A percentile compares a stretch with the other conserved stretches of the same genome.
phyloP scores from a whole-genome alignment of 2,329 filamentous ascomycete species.

The Metarhizium humberi region DNA sequence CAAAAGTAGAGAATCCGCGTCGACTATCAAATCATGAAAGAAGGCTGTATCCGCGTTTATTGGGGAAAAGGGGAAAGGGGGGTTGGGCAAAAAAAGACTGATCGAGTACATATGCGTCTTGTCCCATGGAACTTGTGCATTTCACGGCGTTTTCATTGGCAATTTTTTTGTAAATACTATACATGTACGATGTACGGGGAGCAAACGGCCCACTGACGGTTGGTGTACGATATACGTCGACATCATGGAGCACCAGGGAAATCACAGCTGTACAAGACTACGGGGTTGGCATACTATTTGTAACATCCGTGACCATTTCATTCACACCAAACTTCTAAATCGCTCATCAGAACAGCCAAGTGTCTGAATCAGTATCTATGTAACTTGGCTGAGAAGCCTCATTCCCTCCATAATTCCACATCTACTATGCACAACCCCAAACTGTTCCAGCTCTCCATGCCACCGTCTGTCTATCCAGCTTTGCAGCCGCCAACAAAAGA shows the following conservation, averaged over 20 bases:
- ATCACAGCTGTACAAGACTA: background rate
- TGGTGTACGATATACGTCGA: background rate
- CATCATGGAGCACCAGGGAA: background rate
- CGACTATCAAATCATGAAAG: too few relatives aligned
- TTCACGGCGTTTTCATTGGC: background rate
- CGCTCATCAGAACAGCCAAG: background rate
- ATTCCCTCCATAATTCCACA: constrained; percentile 1
- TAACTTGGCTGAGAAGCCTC: background rate
- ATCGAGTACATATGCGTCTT: too few relatives aligned
- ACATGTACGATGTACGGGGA: constrained; percentile 23
- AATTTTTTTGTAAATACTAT: background rate
- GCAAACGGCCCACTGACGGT: background rate
- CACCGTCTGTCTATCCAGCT: constrained; percentile 7
- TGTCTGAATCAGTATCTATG: background rate
- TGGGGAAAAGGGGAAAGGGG: too few relatives aligned
- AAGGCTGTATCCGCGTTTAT: too few relatives aligned
- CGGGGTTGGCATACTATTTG: background rate
- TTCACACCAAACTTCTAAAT: background rate
- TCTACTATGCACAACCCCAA: background rate
- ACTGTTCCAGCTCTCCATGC: background rate
- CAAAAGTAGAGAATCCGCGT: constrained; percentile 5
- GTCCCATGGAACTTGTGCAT: background rate
- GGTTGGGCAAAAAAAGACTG: too few relatives aligned
- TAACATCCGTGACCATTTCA: background rate
- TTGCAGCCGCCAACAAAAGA: constrained; percentile 4